Percentiles rank a stretch among this genome's conserved stretches.
Conservation (phyloP, 495 filamentous ascomycete genomes). For the Neurospora tetraspora region DNA sequence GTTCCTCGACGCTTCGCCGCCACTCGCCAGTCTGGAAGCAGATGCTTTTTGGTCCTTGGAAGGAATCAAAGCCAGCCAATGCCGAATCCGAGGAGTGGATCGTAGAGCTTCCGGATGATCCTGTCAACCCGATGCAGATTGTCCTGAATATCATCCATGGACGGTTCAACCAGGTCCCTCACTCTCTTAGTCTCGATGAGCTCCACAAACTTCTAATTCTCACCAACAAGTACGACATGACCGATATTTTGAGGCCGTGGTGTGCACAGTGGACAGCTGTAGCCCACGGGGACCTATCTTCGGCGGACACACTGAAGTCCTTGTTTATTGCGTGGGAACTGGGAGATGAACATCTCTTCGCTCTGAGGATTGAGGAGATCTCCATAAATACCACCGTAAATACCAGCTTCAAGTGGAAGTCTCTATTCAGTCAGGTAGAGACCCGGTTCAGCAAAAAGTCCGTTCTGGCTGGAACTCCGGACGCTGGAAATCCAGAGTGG, state of each 20-base stretch:
- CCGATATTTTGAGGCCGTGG: constrained; percentile 14
- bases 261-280: constrained; percentile 7
- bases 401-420: not conserved
- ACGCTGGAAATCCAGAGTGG: not conserved
- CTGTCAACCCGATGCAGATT: not conserved
- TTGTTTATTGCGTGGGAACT: not conserved
- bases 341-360: not conserved
- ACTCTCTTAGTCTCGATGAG: constrained; percentile 4
- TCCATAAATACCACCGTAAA: not conserved
- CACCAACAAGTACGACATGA: constrained; percentile 21
- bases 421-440: not conserved
- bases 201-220: constrained; percentile 17
- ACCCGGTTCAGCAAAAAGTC: not conserved
- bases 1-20: constrained; percentile 12
- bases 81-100: constrained; percentile 8
- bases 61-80: constrained; percentile 14
- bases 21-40: constrained; percentile 19
- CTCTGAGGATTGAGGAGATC: not conserved
- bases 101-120: constrained; percentile 19
- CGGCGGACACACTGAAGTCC: not conserved
- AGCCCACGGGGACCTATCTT: not conserved
- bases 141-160: constrained; percentile 20
- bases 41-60: constrained; percentile 19
- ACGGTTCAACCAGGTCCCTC: constrained; percentile 12
- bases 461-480: not conserved